Conservation (phyloP, 1,284 basidiomycete species). For the Puccinia polysora region DNA sequence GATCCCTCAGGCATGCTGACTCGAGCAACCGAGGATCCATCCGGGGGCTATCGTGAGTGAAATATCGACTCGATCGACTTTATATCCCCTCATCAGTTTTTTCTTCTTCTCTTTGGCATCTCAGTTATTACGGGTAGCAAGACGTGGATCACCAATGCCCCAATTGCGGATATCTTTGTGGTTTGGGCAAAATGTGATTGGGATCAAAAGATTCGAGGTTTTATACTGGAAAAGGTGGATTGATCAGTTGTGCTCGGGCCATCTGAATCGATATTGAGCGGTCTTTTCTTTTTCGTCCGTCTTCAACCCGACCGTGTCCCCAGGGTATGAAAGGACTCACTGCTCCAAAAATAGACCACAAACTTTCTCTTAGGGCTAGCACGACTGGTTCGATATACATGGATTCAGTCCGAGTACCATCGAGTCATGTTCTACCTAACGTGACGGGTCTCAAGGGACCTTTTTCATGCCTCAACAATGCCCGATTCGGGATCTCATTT, state of each 20-base stretch:
- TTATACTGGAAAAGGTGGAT: constrained; percentile 77
- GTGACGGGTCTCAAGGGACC: constrained; percentile 72
- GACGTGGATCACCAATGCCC: constrained; percentile 76
- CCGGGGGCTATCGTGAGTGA: constrained; percentile 82
- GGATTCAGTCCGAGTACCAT: constrained; percentile 69
- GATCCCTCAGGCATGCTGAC: constrained; percentile 94
- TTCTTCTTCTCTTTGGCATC: background rate
- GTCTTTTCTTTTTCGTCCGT: background rate
- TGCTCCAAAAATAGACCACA: constrained; percentile 85
- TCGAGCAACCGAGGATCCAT: constrained; percentile 67
- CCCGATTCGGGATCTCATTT: constrained; percentile 86
- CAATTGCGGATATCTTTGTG: constrained; percentile 66
- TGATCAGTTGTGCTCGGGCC: background rate
- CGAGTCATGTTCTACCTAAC: constrained; percentile 69
- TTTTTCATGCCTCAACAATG: constrained; percentile 86
- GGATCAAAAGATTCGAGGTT: constrained; percentile 86
- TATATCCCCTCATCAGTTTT: constrained; percentile 71
- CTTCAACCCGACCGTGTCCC: constrained; percentile 12
- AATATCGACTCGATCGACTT: background rate
- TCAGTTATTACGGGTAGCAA: constrained; percentile 42
- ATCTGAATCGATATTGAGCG: background rate
- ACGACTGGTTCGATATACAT: constrained; percentile 84
- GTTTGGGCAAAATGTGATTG: constrained; percentile 93
- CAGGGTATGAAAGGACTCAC: constrained; percentile 73
- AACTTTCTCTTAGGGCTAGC: constrained; percentile 80